Evolutionary conservation across 192 early-diverging fungal species (phyloP).

Genomic region (Chytriomyces sp.): DNA sequence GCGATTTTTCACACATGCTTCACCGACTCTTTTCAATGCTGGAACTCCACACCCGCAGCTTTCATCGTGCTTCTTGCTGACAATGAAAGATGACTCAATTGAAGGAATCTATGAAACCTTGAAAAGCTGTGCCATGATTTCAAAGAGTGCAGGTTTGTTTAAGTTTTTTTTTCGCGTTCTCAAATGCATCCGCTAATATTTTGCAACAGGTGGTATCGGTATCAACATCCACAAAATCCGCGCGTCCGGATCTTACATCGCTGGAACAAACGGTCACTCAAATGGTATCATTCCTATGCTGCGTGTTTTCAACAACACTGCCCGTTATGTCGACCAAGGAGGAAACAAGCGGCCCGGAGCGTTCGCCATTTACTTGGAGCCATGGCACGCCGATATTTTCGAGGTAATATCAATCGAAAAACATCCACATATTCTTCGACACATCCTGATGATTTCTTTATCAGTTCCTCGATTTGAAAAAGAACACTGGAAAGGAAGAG

Average conservation of each 20-base stretch:
- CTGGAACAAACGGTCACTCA: slow-evolving; percentile 95
- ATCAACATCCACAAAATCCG: slow-evolving; percentile 98
- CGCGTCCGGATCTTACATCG: slow-evolving; percentile 93
- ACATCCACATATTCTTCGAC: not conserved
- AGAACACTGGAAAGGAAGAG: slow-evolving; percentile 99
- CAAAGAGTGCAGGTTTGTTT: slow-evolving; percentile 81
- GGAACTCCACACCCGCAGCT: slow-evolving; percentile 95
- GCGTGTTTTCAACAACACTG: slow-evolving; percentile 97
- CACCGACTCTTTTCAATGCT: slow-evolving; percentile 97
- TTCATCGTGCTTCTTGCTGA: slow-evolving; percentile 93
- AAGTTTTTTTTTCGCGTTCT: not conserved
- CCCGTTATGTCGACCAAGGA: slow-evolving; percentile 99
- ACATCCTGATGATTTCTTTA: not conserved
- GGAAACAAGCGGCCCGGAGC: slow-evolving; percentile 98
- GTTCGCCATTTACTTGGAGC: slow-evolving; percentile 98
- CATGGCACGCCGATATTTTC: slow-evolving; percentile 98
- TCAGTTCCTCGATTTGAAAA: slow-evolving; percentile 91
- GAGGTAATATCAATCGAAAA: slow-evolving; percentile 36
- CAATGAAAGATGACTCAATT: slow-evolving; percentile 96
- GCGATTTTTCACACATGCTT: slow-evolving; percentile 95
- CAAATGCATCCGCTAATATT: not conserved
- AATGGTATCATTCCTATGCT: slow-evolving; percentile 98
- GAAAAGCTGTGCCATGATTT: slow-evolving; percentile 96
- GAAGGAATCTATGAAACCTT: slow-evolving; percentile 99
- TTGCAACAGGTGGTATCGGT: slow-evolving; percentile 78